Percentiles rank a stretch among this genome's conserved stretches.
These are phyloP conservation scores for Naganishia sp. DNA, from an alignment of 1,284 basidiomycete genomes.

Conservation along the genomic window DNA sequence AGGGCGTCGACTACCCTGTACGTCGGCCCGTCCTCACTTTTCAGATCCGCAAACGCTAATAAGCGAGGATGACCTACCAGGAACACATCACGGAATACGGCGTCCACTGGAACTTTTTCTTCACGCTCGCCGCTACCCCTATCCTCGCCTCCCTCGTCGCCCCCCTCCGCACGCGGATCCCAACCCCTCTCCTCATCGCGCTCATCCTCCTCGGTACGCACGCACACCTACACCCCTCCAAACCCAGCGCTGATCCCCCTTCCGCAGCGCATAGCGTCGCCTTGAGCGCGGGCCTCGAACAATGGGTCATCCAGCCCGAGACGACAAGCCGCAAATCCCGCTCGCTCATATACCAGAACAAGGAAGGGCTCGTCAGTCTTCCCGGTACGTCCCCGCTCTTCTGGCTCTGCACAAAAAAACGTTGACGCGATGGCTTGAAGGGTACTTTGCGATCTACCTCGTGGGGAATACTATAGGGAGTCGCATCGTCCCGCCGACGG, in stretches of 20 bases:
- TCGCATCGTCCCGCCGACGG: constrained; percentile 59
- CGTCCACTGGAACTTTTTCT: constrained; percentile 98
- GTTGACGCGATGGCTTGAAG: constrained; percentile 52
- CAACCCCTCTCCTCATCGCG: constrained; percentile 68
- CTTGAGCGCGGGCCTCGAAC: constrained; percentile 63
- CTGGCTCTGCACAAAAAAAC: neutral
- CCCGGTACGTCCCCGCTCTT: constrained; percentile 58
- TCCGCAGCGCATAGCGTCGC: constrained; percentile 67
- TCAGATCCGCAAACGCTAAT: neutral
- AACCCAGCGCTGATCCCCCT: neutral
- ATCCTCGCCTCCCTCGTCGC: constrained; percentile 70
- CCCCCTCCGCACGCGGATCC: constrained; percentile 62
- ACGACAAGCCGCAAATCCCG: constrained; percentile 52
- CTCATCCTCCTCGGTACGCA: constrained; percentile 64
- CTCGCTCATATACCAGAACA: constrained; percentile 75
- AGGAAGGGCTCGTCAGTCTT: constrained; percentile 84
- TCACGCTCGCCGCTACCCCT: constrained; percentile 83
- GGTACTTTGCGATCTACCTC: constrained; percentile 87
- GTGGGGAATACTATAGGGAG: constrained; percentile 77
- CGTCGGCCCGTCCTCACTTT: constrained; percentile 38
- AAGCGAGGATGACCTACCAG: constrained; percentile 53
- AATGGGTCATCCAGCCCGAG: constrained; percentile 66
- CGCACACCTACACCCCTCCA: constrained; percentile 38
- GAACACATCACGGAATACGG: constrained; percentile 97
- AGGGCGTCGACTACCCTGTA: constrained; percentile 91